Conservation (phyloP, 106 monocot genomes). For the Allium sativum region DNA sequence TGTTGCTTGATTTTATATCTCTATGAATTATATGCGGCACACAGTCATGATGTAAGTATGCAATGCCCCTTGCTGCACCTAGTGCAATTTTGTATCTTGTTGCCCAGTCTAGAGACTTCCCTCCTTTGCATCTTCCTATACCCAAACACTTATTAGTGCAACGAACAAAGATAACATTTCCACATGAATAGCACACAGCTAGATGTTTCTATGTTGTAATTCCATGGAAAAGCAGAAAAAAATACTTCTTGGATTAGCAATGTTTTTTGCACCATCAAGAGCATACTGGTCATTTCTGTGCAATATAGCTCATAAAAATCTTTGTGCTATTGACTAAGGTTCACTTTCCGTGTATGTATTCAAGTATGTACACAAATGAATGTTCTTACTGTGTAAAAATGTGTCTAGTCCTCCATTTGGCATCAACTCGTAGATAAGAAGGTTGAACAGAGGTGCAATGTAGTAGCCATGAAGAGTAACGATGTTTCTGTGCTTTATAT, state of each 20-base stretch:
- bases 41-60: slow-evolving; percentile 86
- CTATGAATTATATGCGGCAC: slow-evolving; percentile 82
- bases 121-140: slow-evolving; percentile 31
- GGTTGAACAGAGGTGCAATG: slow-evolving; percentile 50
- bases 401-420: slow-evolving; percentile 72
- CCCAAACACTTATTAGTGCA: too few species aligned
- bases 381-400: slow-evolving; percentile 47
- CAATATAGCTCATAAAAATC: too few species aligned
- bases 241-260: too few species aligned
- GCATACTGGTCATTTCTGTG: too few species aligned
- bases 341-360: too few species aligned
- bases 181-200: too few species aligned
- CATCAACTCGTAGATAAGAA: slow-evolving; percentile 88
- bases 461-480: slow-evolving; percentile 77
- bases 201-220: too few species aligned
- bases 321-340: too few species aligned
- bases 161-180: too few species aligned
- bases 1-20: slow-evolving; percentile 93
- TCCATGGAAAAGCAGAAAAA: too few species aligned
- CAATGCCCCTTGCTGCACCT: slow-evolving; percentile 63
- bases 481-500: slow-evolving; percentile 84
- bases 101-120: slow-evolving; percentile 46
- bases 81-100: slow-evolving; percentile 57
- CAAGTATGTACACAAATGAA: background rate
- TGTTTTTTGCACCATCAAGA: too few species aligned